A percentile compares a stretch with the other conserved stretches of the same genome.
Conservation (phyloP, 192 early-diverging fungal species). For the Borealophlyctis nickersoniae region DNA sequence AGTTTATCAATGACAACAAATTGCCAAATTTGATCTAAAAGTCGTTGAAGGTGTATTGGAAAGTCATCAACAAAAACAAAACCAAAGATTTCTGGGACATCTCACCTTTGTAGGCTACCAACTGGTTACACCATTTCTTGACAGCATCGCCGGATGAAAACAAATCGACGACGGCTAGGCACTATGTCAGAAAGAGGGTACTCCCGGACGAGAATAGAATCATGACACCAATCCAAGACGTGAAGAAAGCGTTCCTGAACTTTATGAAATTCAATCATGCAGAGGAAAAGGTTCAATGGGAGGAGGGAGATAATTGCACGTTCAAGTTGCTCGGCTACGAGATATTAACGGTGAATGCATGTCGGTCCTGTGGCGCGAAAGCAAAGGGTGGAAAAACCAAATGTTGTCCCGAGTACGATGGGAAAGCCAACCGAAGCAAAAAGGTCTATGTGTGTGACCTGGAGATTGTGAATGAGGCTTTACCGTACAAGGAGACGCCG, state of each 20-base stretch:
- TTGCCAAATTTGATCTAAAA: constrained; percentile 7
- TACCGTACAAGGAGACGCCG: no score
- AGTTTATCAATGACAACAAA: constrained; percentile 1
- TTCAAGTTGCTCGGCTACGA: constrained; percentile 14
- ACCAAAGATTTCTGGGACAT: constrained; percentile 14
- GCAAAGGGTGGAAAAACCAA: constrained; percentile 6
- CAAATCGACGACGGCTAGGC: not conserved
- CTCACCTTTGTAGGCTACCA: constrained; percentile 8
- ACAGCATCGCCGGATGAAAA: constrained; percentile 10
- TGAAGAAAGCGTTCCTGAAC: constrained; percentile 9
- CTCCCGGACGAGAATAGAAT: not conserved
- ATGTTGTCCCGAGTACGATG: constrained; percentile 9
- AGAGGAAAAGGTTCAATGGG: not conserved
- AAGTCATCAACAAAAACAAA: not conserved
- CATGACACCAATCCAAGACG: not conserved
- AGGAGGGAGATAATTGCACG: constrained; percentile 9
- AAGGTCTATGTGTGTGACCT: not conserved
- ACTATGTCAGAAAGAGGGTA: constrained; percentile 14
- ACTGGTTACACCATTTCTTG: constrained; percentile 2
- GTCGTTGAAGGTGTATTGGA: not conserved
- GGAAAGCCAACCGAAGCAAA: constrained; percentile 6
- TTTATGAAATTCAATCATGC: constrained; percentile 20
- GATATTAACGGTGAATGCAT: not conserved
- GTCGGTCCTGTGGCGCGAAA: constrained; percentile 8
- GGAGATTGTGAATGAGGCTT: constrained; percentile 10